phyloP scores from a whole-genome alignment of 73 alveolate genomes.

The Effrenium voratum region DNA sequence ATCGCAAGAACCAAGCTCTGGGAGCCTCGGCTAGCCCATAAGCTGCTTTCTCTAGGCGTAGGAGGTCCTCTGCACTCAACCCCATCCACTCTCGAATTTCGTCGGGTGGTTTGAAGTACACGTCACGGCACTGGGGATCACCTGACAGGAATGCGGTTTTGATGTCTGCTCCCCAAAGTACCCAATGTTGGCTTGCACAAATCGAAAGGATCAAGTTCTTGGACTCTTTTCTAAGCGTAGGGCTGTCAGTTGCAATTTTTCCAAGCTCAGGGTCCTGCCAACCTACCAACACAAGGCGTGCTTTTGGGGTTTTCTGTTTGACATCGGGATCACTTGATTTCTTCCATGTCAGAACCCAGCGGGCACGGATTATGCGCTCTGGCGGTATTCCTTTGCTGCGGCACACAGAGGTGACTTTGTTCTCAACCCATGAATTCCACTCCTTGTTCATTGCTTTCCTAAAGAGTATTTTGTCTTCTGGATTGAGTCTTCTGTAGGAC shows the following conservation, averaged over 20 bases:
- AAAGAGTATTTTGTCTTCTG: background rate
- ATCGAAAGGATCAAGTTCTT: background rate
- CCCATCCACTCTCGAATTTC: background rate
- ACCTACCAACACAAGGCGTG: background rate
- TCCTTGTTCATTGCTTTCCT: conserved; percentile 13
- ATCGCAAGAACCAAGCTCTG: background rate
- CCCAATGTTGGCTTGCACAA: background rate
- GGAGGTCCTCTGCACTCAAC: background rate
- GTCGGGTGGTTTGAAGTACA: background rate
- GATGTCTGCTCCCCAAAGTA: conserved; percentile 19
- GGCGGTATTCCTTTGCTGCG: background rate
- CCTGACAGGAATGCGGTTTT: conserved; percentile 44
- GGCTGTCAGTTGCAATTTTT: conserved; percentile 11
- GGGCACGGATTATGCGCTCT: background rate
- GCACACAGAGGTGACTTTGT: background rate
- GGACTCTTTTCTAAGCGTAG: background rate
- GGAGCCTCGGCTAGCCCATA: conserved; percentile 49
- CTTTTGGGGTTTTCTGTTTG: background rate
- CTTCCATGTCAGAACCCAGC: conserved; percentile 42
- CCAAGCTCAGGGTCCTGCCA: conserved; percentile 47
- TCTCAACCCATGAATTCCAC: conserved; percentile 44
- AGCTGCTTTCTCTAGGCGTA: conserved; percentile 4
- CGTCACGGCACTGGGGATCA: background rate
- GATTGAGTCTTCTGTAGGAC: background rate
- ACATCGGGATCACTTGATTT: conserved; percentile 30